A percentile compares a stretch with the other conserved stretches of the same genome.
phyloP scores from a whole-genome alignment of 2,329 filamentous ascomycete species.

The Colletotrichum agaves region DNA sequence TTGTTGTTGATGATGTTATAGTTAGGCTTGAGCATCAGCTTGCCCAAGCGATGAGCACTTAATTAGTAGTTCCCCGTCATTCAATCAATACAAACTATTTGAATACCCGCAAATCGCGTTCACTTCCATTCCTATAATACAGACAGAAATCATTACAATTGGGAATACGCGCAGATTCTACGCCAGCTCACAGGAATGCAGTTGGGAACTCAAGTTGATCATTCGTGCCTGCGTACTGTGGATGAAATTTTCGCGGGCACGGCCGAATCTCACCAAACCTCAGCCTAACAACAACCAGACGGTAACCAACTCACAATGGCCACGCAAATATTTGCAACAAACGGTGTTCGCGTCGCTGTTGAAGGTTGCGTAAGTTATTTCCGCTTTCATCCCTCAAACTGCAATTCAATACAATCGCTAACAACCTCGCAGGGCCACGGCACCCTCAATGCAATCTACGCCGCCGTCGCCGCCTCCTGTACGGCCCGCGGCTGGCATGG shows the following conservation, averaged over 20 bases:
- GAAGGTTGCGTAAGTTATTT: slow-evolving; percentile 80
- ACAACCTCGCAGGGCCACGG: slow-evolving; percentile 78
- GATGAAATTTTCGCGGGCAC: slow-evolving; percentile 29
- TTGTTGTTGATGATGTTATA: background rate
- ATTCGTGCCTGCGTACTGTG: background rate
- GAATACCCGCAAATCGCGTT: too few species aligned
- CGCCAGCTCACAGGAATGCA: too few species aligned
- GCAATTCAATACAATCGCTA: background rate
- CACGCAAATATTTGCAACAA: slow-evolving; percentile 46
- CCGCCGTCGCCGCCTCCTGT: slow-evolving; percentile 76
- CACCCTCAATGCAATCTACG: slow-evolving; percentile 90
- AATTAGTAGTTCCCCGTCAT: too few species aligned
- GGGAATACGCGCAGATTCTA: too few species aligned
- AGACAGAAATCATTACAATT: too few species aligned
- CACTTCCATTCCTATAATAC: too few species aligned
- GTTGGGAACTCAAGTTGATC: background rate
- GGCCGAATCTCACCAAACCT: slow-evolving; percentile 15
- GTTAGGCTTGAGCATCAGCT: too few species aligned
- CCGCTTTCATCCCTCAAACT: background rate
- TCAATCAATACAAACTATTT: too few species aligned
- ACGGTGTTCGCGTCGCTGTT: slow-evolving; percentile 78
- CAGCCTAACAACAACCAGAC: slow-evolving; percentile 28
- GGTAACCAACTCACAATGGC: slow-evolving; percentile 43
- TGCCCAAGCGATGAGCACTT: too few species aligned
- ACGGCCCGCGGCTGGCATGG: slow-evolving; percentile 79